Base-by-base conservation (phyloP, 2,329 filamentous ascomycete genomes). In the Aurifilum marmelostoma region DNA sequence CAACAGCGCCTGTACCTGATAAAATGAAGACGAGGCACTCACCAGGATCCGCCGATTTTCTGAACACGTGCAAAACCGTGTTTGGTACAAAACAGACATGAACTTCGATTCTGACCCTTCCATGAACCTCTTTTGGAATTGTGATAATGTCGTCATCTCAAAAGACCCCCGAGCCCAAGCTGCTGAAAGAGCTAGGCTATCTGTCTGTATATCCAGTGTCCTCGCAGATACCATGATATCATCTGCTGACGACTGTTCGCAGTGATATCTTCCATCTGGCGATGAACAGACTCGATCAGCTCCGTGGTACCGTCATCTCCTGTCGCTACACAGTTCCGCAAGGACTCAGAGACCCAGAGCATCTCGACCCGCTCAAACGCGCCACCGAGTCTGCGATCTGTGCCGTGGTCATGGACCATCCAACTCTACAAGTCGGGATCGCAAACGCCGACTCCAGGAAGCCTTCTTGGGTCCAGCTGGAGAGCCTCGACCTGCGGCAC, bases 241-340 rank as follows among this genome's bases (percentile, higher is more conserved):
- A 14, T n/a, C 4, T 11, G 29, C 32, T 59, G 24, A 34, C 32
- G 24, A 29, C 2, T 24, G 18, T 1, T 11, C 7, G 43, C 16
- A 59, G 56, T 8, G 56, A 59, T 24, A 59, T 37, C 3, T 65
- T 56, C 5, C 72, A 67, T 16, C 59, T 69, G 58, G 64, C 43
- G 11, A 59, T 71, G 69, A 67, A 71, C 50, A 56, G 52, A 24
- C 52, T 71, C 61, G 69, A 71, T 47, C 69, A 71, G 56, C 67
- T 69, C 47, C 67, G 69, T 21, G 67, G 67, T 4, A 71, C 65
- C 29, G 62, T 27, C 65, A 14, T 69, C 37, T 71, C 69, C 50
- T 67, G 65, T 41, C 67, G 69, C 52, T 71, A 69, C 59, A 56
- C 43, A 18, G 67, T 69, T 8, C 67, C 67, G 12, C 43, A 32